A percentile compares a stretch with the other conserved stretches of the same genome.
Evolutionary conservation across 805 yeast species (phyloP).

Genomic region (Starmerella riodocensis): DNA sequence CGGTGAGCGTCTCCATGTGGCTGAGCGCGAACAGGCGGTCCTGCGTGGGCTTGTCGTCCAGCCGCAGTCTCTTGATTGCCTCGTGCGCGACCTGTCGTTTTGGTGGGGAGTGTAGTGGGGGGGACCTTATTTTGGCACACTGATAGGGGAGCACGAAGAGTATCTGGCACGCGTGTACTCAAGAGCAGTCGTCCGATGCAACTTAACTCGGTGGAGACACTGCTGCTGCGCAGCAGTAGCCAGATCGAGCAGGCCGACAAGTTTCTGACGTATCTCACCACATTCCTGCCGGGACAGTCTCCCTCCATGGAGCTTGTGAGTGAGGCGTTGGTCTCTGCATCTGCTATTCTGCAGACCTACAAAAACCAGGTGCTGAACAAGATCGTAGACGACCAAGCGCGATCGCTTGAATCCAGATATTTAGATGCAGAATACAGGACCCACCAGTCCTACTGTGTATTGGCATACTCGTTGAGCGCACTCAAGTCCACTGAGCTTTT

Average conservation of each 20-base stretch:
- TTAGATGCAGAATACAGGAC: conserved; percentile 15
- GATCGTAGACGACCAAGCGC: conserved; percentile 15
- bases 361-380: conserved; percentile 29
- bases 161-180: too few relatives aligned
- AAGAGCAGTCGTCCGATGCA: background rate
- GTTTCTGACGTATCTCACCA: conserved; percentile 26
- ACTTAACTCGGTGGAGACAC: conserved; percentile 20
- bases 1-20: too few relatives aligned
- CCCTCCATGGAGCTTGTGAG: conserved; percentile 30
- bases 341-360: conserved; percentile 29
- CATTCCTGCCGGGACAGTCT: conserved; percentile 30
- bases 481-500: conserved; percentile 28
- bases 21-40: too few relatives aligned
- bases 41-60: too few relatives aligned
- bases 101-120: background rate
- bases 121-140: too few relatives aligned
- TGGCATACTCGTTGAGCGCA: conserved; percentile 25
- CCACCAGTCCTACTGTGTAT: conserved; percentile 20
- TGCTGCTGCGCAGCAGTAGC: conserved; percentile 28
- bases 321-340: conserved; percentile 26
- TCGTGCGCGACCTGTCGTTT: background rate
- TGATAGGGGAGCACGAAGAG: too few relatives aligned
- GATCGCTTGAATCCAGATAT: conserved; percentile 13
- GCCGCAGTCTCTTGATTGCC: too few relatives aligned
- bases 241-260: conserved; percentile 30